Evolutionary conservation across 768 basidiomycete genomes (phyloP).

Genomic region (Asterophora parasitica): DNA sequence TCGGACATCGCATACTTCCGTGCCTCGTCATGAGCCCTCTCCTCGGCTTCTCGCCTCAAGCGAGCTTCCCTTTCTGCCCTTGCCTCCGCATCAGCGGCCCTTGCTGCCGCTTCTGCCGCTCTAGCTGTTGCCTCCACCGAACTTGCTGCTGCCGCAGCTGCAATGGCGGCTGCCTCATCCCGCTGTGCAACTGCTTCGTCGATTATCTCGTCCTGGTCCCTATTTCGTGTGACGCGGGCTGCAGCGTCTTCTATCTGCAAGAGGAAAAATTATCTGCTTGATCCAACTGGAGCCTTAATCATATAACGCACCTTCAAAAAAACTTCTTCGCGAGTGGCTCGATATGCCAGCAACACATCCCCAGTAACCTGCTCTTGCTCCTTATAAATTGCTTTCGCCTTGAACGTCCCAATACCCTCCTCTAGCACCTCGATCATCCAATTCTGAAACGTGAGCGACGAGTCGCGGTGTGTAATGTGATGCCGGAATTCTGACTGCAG

Average conservation of each 20-base stretch:
- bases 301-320: slow-evolving; percentile 4
- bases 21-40: slow-evolving; percentile 12
- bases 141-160: slow-evolving; percentile 4
- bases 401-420: background rate
- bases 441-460: slow-evolving; percentile 9
- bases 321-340: slow-evolving; percentile 7
- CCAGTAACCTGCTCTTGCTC: slow-evolving; percentile 6
- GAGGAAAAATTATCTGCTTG: background rate
- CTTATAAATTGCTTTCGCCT: slow-evolving; percentile 8
- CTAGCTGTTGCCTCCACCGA: slow-evolving; percentile 9
- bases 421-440: slow-evolving; percentile 8
- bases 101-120: slow-evolving; percentile 9
- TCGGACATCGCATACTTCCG: slow-evolving; percentile 9
- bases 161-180: slow-evolving; percentile 8
- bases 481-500: slow-evolving; percentile 13
- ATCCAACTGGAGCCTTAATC: background rate
- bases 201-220: slow-evolving; percentile 5
- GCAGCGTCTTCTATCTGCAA: slow-evolving; percentile 12
- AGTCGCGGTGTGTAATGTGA: slow-evolving; percentile 10
- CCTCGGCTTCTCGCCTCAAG: slow-evolving; percentile 12
- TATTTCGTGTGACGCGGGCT: background rate
- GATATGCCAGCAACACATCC: slow-evolving; percentile 8
- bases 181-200: slow-evolving; percentile 9
- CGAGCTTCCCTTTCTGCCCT: slow-evolving; percentile 12
- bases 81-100: slow-evolving; percentile 11